phyloP scores from a whole-genome alignment of 139 green algal genomes.

The Coccomyxa sp. region DNA sequence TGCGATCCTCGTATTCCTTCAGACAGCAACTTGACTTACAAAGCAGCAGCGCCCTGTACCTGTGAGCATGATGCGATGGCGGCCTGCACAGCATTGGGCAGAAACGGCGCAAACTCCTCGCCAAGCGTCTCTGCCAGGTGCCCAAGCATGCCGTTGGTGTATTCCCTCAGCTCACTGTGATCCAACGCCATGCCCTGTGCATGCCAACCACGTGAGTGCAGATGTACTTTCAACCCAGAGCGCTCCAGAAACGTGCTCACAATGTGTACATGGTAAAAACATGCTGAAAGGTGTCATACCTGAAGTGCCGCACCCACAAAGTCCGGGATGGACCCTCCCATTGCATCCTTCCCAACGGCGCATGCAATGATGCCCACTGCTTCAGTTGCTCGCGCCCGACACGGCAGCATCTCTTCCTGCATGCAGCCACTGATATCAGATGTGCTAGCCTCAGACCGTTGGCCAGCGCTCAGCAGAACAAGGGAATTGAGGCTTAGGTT shows the following conservation, averaged over 20 bases:
- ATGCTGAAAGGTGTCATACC: neutral
- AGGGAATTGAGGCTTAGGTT: too few species aligned
- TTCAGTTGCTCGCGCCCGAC: conserved; percentile 65
- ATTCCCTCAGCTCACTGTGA: conserved; percentile 65
- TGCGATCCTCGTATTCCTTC: neutral
- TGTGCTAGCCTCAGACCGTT: neutral
- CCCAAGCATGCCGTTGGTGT: conserved; percentile 60
- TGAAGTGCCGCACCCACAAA: conserved; percentile 16
- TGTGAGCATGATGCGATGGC: conserved; percentile 41
- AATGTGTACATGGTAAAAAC: neutral
- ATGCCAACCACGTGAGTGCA: neutral
- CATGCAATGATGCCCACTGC: conserved; percentile 52
- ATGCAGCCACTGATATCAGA: neutral
- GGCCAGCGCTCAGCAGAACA: neutral
- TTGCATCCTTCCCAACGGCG: conserved; percentile 21
- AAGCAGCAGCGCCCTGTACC: conserved; percentile 3
- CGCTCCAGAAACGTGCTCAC: neutral
- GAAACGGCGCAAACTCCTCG: conserved; percentile 41
- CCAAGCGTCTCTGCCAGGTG: conserved; percentile 26
- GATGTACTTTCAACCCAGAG: neutral
- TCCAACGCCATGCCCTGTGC: conserved; percentile 17
- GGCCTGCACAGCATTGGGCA: conserved; percentile 41
- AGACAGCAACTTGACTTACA: neutral
- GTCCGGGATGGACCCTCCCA: conserved; percentile 44
- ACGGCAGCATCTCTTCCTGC: conserved; percentile 33